Base-by-base conservation (phyloP, 2,329 filamentous ascomycete species). In the Microsporum canis region DNA sequence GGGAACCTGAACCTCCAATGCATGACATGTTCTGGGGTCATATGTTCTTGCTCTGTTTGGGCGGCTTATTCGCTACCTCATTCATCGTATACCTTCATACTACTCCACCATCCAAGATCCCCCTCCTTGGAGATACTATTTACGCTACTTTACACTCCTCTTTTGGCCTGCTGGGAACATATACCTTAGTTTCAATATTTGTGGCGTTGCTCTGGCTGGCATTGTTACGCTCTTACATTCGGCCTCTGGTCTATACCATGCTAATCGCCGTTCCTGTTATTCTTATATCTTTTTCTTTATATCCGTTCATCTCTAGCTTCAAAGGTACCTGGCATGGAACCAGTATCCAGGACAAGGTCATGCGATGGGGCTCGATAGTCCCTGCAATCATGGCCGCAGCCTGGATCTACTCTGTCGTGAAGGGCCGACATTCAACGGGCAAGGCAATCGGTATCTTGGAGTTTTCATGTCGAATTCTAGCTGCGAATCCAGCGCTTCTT, bases 21-120 rank as follows among this genome's bases (percentile, higher is more conserved):
- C 90, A 97, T 72, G 94, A 99, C 73, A 80, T 86, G 3, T 95
- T 97, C 75, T 99, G 94, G 80, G 89, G 88, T 3, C 91, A 89
- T 75, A 80, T 96, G 49, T 99, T 91, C 72, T 77, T 95, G 56
- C 94, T 97, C 68, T 85, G 85, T 38, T 77, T 95, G 59, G 91
- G 89, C 53, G 88, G 87, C 43, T 82, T 97, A 70, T 83, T 97
- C 68, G 88, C 92, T 10, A 92, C 91, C 0, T 95, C 91, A 68
- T 85, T 96, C 65, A 80, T 99, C 12, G 88, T 96, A 29, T 95
- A 88, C 79, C 80, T 99, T 45, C 90, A 97, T 71, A 97, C 92
- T 1, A 84, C 88, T 17, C 78, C 86, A 0, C 87, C 88, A 3
- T 78, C 77, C 59, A 80, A 80, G 60, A 82, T 82, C 63, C 87